Evolutionary conservation across 768 basidiomycete species (phyloP).

Genomic region (Mycena vitilis): DNA sequence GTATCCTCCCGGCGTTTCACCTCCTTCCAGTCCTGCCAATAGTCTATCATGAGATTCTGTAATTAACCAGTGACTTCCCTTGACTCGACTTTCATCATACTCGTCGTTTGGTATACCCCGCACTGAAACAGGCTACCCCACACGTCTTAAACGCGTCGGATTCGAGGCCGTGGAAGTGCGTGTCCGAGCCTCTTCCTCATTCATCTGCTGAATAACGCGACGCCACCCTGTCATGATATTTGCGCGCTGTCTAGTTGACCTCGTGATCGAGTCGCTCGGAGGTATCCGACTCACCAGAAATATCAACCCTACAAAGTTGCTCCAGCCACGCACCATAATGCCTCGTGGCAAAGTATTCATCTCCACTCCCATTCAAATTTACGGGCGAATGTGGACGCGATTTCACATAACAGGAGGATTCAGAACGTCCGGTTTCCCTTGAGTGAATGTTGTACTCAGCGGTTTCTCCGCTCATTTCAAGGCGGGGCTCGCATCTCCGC

Average conservation of each 20-base stretch:
- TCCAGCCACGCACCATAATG: not conserved
- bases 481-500: too few species aligned
- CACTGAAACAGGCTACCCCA: constrained; percentile 12
- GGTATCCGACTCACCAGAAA: not conserved
- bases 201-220: not conserved
- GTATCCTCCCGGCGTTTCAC: not conserved
- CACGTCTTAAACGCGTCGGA: constrained; percentile 5
- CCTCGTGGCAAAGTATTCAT: too few species aligned
- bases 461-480: too few species aligned
- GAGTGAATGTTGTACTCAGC: too few species aligned
- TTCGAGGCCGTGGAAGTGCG: not conserved
- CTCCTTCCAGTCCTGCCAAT: not conserved
- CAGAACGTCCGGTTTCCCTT: too few species aligned
- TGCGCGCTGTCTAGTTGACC: not conserved
- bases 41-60: not conserved
- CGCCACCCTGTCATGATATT: constrained; percentile 1
- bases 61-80: not conserved
- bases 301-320: not conserved
- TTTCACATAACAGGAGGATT: too few species aligned
- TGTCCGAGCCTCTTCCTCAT: not conserved
- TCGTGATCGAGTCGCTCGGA: not conserved
- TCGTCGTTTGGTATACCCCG: constrained; percentile 1
- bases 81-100: too few species aligned
- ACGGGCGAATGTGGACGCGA: too few species aligned
- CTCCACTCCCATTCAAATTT: too few species aligned